Percentiles rank a stretch among this genome's conserved stretches.
phyloP scores from a whole-genome alignment of 2,329 filamentous ascomycete genomes.

The Ceratocystis colombiana region DNA sequence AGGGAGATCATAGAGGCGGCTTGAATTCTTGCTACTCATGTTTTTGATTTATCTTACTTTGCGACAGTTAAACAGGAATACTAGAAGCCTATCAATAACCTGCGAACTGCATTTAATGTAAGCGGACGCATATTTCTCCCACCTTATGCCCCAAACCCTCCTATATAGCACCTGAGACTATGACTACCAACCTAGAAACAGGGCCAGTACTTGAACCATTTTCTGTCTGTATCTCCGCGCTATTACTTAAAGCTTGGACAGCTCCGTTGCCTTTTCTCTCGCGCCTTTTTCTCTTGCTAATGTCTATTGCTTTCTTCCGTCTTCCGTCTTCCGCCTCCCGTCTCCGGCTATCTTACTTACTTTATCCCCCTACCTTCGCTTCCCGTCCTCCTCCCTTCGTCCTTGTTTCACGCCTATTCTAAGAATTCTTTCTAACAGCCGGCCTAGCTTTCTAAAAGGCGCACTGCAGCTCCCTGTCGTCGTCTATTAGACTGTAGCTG shows the following conservation, averaged over 20 bases:
- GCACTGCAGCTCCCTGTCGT: neutral
- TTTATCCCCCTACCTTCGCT: neutral
- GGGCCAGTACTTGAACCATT: neutral
- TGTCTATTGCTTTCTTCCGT: neutral
- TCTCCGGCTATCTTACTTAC: neutral
- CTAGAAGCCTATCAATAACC: neutral
- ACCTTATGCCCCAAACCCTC: neutral
- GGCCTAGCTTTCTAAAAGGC: neutral
- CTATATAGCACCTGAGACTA: neutral
- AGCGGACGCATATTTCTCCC: neutral
- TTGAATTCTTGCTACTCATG: neutral
- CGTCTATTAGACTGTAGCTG: conserved; percentile 5
- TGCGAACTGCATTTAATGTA: neutral
- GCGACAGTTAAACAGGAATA: neutral
- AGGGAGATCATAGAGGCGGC: neutral
- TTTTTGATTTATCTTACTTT: neutral
- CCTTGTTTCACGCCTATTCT: conserved; percentile 9
- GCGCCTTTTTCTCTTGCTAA: neutral
- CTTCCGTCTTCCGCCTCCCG: neutral
- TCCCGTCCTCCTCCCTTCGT: neutral
- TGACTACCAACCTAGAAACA: neutral
- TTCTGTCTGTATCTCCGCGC: neutral
- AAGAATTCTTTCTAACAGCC: neutral
- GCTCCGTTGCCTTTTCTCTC: neutral
- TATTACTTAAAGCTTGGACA: neutral